Conservation (phyloP, 805 yeast genomes). For the Kodamaea neixiangensis region DNA sequence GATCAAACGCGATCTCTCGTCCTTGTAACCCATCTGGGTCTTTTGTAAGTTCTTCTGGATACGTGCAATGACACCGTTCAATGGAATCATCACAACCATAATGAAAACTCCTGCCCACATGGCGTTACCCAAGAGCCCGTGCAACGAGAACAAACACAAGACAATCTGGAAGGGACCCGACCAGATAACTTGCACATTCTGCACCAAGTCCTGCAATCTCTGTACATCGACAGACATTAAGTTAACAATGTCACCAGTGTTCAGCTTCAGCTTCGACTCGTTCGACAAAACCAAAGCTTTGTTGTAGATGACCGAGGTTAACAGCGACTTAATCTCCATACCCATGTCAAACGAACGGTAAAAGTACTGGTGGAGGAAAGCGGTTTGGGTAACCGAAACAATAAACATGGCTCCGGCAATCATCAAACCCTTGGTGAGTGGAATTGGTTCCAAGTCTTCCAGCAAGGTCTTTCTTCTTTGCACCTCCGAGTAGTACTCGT, state of each 20-base stretch:
- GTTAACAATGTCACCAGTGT: constrained; percentile 92
- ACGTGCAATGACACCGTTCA: constrained; percentile 70
- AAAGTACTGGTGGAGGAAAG: constrained; percentile 76
- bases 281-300: constrained; percentile 69
- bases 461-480: constrained; percentile 22
- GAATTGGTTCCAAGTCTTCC: constrained; percentile 41
- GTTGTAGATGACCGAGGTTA: constrained; percentile 66
- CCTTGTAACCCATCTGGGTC: constrained; percentile 86
- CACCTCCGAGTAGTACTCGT: constrained; percentile 36
- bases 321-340: constrained; percentile 69
- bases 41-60: constrained; percentile 74
- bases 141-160: constrained; percentile 71
- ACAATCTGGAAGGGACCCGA: constrained; percentile 90
- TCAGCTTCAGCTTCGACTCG: constrained; percentile 67
- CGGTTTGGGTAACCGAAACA: constrained; percentile 76
- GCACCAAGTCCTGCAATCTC: constrained; percentile 80
- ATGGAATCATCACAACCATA: constrained; percentile 75
- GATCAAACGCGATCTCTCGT: constrained; percentile 85
- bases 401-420: constrained; percentile 74
- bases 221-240: constrained; percentile 93
- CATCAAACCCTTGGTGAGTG: constrained; percentile 73
- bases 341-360: constrained; percentile 74
- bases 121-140: constrained; percentile 76
- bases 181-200: constrained; percentile 80
- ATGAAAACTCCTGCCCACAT: constrained; percentile 95